Base-by-base conservation (phyloP, 2,329 filamentous ascomycete species). In the Scedosporium dehoogii region DNA sequence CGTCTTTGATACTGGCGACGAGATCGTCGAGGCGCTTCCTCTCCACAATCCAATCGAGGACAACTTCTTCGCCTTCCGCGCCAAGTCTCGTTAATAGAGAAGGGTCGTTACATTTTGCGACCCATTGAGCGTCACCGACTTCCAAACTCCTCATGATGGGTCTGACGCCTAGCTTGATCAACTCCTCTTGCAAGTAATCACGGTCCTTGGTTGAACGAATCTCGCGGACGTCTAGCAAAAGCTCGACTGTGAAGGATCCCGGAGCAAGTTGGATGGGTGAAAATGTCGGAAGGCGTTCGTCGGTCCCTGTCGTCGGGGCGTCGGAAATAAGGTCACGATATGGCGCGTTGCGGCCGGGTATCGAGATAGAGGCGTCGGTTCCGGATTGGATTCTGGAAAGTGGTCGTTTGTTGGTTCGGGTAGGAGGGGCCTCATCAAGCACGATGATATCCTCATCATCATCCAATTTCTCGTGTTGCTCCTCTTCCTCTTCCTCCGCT, bases 31-130 rank as follows among this genome's bases (percentile, higher is more conserved):
- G 80, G 7, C 90, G 81, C 71, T 94, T 94, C 64, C 90, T 82
- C 74, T 94, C 90, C 1, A 92, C 82, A 55, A 94, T 90, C 80
- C 87, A 91, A 72, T 93, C 90, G 4, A 94, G 78, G 57, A 91
- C 84, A 12, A 93, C 74, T 71, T 92, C 89, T 63, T 85, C 81
- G 16, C 87, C 85, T 68, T 87, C 83, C 1, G 78, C 76, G 12
- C 87, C 87, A 59, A 82, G 75, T 4, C 76, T 77, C 1, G 78
- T 68, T 4, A 91, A 78, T 29, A 85, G 77, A 9, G 73, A 73
- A 0, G 84, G 75, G 63, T 90, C 82, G 67, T 85, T 79, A 68
- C 84, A 85, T 71, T 88, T 91, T 48, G 90, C 90, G 41, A 94
- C 81, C 90, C 90, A 94, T 64, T 91, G 81, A 0, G 85, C 85